Evolutionary conservation across 176 grass and related monocot genomes (phyloP).

Genomic region (Oryza punctata): DNA sequence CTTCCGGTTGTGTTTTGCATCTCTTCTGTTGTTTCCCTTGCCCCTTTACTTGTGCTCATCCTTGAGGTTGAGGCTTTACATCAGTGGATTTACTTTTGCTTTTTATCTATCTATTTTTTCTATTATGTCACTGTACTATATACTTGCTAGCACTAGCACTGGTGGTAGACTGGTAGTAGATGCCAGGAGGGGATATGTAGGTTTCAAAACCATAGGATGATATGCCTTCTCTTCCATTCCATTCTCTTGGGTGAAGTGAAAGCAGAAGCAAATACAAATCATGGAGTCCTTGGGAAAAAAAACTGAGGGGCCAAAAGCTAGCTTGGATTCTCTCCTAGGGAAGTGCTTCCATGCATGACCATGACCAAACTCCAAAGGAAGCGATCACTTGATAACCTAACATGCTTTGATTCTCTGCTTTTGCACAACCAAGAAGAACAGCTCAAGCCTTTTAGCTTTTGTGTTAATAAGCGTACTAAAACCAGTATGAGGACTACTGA

Average conservation of each 20-base stretch:
- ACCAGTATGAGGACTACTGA: conserved; percentile 32
- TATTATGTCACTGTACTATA: conserved; percentile 48
- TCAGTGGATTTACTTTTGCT: conserved; percentile 91
- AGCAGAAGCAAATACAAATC: conserved; percentile 56
- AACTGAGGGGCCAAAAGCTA: conserved; percentile 57
- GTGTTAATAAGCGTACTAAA: conserved; percentile 27
- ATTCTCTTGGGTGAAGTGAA: conserved; percentile 83
- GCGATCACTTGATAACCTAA: conserved; percentile 82
- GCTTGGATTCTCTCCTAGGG: conserved; percentile 92
- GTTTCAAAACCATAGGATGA: conserved; percentile 82
- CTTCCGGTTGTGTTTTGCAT: conserved; percentile 44
- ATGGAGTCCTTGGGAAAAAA: conserved; percentile 53
- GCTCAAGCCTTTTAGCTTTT: conserved; percentile 64
- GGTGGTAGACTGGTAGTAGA: conserved; percentile 42
- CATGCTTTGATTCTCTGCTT: conserved; percentile 92
- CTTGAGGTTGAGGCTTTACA: conserved; percentile 56
- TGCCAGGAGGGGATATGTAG: conserved; percentile 45
- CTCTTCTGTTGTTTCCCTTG: conserved; percentile 56
- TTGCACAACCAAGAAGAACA: conserved; percentile 63
- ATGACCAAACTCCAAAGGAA: conserved; percentile 80
- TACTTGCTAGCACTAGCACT: conserved; percentile 35
- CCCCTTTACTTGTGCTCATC: conserved; percentile 56
- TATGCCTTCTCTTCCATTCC: conserved; percentile 75
- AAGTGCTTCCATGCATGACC: conserved; percentile 82
- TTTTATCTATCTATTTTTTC: conserved; percentile 50